Percentiles rank a stretch among this genome's conserved stretches.
Conservation (phyloP, 177 flowering plant species). For the Vitis hybrid region DNA sequence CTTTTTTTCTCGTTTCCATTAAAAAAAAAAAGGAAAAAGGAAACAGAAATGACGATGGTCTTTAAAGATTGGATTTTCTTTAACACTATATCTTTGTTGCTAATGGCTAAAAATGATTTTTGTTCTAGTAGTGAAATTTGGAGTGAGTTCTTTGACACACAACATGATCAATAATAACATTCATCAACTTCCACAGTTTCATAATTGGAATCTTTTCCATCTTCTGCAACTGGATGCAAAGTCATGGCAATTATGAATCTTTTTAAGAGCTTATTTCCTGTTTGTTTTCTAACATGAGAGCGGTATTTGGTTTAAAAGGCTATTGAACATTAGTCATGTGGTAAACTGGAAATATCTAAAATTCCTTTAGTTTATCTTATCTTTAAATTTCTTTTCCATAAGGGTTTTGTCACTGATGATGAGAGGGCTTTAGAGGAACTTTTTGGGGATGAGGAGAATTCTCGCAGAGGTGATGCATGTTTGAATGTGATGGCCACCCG, state of each 20-base stretch:
- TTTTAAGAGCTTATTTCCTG: too few relatives aligned
- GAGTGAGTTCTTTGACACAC: not conserved
- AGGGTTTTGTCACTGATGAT: conserved; percentile 92
- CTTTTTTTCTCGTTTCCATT: not conserved
- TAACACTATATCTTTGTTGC: not conserved
- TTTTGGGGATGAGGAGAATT: conserved; percentile 74
- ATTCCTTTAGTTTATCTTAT: not conserved
- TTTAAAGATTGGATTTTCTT: not conserved
- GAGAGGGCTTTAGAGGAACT: conserved; percentile 87
- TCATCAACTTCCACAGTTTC: not conserved
- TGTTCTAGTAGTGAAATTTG: not conserved
- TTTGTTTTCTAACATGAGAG: too few relatives aligned
- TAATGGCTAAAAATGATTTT: not conserved
- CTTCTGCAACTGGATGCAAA: not conserved
- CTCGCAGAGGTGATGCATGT: conserved; percentile 65
- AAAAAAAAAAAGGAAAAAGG: not conserved
- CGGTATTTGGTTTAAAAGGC: too few relatives aligned
- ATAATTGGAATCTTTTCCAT: not conserved
- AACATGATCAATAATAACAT: not conserved
- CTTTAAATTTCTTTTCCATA: not conserved
- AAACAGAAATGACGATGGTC: not conserved
- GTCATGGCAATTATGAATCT: too few relatives aligned
- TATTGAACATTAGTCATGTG: too few relatives aligned
- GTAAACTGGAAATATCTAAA: too few relatives aligned
- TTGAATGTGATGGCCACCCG: conserved; percentile 82